These are phyloP conservation scores for Sugiyamaella paludigena DNA, from an alignment of 1,139 yeast species.

Conservation along the genomic window DNA sequence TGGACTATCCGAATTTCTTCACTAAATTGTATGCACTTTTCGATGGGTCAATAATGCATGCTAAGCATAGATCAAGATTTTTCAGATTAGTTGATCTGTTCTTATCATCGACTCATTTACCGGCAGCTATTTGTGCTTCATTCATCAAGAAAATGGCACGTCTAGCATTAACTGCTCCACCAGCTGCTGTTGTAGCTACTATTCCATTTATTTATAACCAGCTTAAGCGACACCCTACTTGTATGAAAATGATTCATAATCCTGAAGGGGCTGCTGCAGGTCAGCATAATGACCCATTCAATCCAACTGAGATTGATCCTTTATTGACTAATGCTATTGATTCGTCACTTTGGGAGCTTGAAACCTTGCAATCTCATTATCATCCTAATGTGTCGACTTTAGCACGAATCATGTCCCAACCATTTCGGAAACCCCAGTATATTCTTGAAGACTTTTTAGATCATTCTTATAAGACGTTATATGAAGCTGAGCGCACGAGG, in stretches of 20 bases:
- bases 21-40: conserved; percentile 75
- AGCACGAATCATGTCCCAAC: conserved; percentile 84
- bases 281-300: conserved; percentile 63
- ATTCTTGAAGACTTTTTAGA: conserved; percentile 92
- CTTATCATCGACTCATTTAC: conserved; percentile 81
- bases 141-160: conserved; percentile 82
- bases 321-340: conserved; percentile 72
- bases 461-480: conserved; percentile 75
- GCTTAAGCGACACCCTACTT: conserved; percentile 85
- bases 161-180: conserved; percentile 74
- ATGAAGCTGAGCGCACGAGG: conserved; percentile 73
- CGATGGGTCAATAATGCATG: conserved; percentile 68
- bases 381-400: conserved; percentile 94
- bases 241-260: conserved; percentile 84
- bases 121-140: conserved; percentile 80
- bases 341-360: conserved; percentile 91
- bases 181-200: conserved; percentile 82
- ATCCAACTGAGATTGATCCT: conserved; percentile 66
- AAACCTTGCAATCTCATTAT: conserved; percentile 77
- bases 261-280: conserved; percentile 33
- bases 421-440: conserved; percentile 82
- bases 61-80: conserved; percentile 81
- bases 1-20: conserved; percentile 92
- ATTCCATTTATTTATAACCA: conserved; percentile 91
- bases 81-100: conserved; percentile 84